Evolutionary conservation across 148 eudicot species (phyloP), one percentile per base, ranked within the genome.

Genomic region (Cornus kousa): DNA sequence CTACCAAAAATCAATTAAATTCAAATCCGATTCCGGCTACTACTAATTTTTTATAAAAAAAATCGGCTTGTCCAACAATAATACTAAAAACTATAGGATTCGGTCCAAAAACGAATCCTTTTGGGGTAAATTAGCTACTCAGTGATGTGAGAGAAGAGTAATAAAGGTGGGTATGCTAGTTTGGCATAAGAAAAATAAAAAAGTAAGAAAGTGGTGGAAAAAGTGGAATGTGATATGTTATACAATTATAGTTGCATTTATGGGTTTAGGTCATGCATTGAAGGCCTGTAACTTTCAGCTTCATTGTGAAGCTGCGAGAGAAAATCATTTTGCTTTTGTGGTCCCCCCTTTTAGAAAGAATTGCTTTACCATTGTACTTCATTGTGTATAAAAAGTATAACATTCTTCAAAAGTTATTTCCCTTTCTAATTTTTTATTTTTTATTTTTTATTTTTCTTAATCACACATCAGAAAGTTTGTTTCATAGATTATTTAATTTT

Each of bases 211-310:
- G 24, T 60, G 75, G 72, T 65, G 71, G 70, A 50, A 71, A 62
- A 32, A 31, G 74, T 76, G 9, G 82, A 82, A 37, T 37, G 79
- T 70, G 83, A 85, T 74, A 74, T 77, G 74, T 77, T 69, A 80
- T 14, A 24, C 53, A 43, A 43, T 65, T 32, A 77, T 62, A 46
- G 62, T 40, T 43, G 80, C 86, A 82, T 85, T 87, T 57, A 85
- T 82, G 83, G 72, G 67, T 82, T 85, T 80, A 80, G 89, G 79
- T 85, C 67, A 71, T 59, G 83, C 86, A 85, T 82, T 85, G 24
- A 82, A 85, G 72, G 68, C 43, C 48, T 79, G 78, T 77, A 85
- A 64, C 79, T 80, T 80, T 77, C 80, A 57, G 69, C 80, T 82
- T 82, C 83, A 82, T 68, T 69, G 77, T 81, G 76, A 65, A 78